A percentile compares a stretch with the other conserved stretches of the same genome.
These are phyloP conservation scores for Teunomyces tritomae DNA, from an alignment of 805 yeast species.

Conservation along the genomic window DNA sequence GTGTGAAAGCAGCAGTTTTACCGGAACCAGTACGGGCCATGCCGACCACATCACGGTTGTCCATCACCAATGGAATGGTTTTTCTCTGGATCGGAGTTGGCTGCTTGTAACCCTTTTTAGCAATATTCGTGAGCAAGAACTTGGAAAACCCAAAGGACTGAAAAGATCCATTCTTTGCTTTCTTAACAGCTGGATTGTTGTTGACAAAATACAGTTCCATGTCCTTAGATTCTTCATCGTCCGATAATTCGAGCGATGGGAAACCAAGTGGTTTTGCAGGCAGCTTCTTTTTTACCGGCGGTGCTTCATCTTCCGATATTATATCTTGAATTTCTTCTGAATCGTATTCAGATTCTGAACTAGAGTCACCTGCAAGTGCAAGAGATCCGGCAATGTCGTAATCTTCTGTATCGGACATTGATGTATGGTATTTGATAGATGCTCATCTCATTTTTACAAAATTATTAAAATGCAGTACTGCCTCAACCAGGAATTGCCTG, in stretches of 20 bases:
- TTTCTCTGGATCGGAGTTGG: conserved; percentile 99
- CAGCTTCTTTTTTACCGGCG: conserved; percentile 24
- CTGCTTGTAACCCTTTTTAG: conserved; percentile 83
- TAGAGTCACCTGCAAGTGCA: conserved; percentile 41
- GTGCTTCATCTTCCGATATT: conserved; percentile 50
- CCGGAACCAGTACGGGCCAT: conserved; percentile 99
- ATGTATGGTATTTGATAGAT: neutral
- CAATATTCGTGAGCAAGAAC: conserved; percentile 62
- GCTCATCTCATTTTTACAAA: conserved; percentile 6
- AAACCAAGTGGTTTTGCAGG: conserved; percentile 30
- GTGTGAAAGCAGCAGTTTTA: conserved; percentile 93
- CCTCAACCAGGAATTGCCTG: neutral
- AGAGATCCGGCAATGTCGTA: conserved; percentile 64
- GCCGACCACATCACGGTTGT: conserved; percentile 91
- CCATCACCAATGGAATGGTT: conserved; percentile 86
- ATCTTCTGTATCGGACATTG: conserved; percentile 42
- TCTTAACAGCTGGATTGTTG: conserved; percentile 47
- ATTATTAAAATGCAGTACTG: neutral
- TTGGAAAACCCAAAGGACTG: conserved; percentile 87
- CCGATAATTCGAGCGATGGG: conserved; percentile 49
- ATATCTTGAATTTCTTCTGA: conserved; percentile 52
- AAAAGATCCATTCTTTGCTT: conserved; percentile 77
- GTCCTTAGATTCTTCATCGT: conserved; percentile 25
- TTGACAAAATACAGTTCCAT: conserved; percentile 42
- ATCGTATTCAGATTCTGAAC: conserved; percentile 21